Evolutionary conservation across 176 grass and related monocot genomes (phyloP), one percentile per base, ranked within the genome.

Genomic region (Raddia guianensis): DNA sequence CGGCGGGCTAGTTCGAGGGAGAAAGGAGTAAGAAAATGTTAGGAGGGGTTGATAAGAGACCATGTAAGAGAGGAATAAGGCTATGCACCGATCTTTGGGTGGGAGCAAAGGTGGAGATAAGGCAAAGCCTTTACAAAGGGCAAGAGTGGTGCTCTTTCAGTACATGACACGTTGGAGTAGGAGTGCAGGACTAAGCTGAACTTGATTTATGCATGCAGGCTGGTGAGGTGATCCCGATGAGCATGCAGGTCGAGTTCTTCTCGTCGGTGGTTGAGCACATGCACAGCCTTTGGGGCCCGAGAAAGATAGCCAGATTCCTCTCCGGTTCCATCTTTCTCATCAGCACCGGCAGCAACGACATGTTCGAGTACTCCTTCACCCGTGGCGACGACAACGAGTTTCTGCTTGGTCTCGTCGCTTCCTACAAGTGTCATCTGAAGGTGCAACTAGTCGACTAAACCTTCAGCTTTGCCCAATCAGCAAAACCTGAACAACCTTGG

Each of bases 321-420:
- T 58, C 77, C 35, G 73, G 8, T n/a, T 94, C 89, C n/a, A 50
- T 91, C 73, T 91, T 94, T 4, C 33, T 94, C 73, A 73, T 94
- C 75, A 94, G 92, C 32, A 63, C 73, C 4, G 92, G 92, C 79
- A 88, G 92, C 86, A 94, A 94, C 72, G 89, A 91, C 69, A 62
- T 94, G 66, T 91, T 94, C 51, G 84, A 88, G 68, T 88, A 82
- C 76, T 90, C 84, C 7, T 9, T 78, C 48, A 20, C 32, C 75
- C 47, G 15, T 8, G 37, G 32, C 75, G 49, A 78, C 12, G 82
- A 85, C 49, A 19, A 1, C 0, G 21, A 21, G 46, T 73, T 70
- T 55, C 69, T 93, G 80, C 7, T 52, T 11, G 16, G 63, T 6
- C 68, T 87, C 63, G 70, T 90, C 12, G 51, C 21, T 9, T 15